phyloP scores from a whole-genome alignment of 208 protist species.

The Acanthamoeba triangularis region DNA sequence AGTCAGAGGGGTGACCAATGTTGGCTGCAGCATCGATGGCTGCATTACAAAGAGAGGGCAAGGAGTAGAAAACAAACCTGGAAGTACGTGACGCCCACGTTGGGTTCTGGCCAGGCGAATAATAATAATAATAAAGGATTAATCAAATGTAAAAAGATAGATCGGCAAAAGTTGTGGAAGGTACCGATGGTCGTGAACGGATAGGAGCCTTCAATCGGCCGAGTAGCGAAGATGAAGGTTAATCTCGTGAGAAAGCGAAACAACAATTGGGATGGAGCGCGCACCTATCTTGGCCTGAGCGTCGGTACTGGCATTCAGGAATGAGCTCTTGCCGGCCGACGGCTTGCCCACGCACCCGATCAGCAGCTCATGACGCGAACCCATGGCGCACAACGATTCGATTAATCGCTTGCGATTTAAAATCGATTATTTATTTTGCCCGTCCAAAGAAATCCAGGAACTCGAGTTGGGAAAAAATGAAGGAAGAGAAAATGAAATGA shows the following conservation, averaged over 20 bases:
- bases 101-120: constrained; percentile 74
- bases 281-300: constrained; percentile 86
- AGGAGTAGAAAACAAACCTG: background rate
- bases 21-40: too few species aligned
- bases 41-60: background rate
- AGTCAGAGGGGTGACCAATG: background rate
- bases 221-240: background rate
- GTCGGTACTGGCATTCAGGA: constrained; percentile 87
- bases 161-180: background rate
- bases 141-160: background rate
- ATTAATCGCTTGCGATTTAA: too few species aligned
- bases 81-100: constrained; percentile 85
- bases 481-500: background rate
- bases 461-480: too few species aligned
- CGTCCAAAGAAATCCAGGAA: too few species aligned
- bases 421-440: background rate
- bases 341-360: constrained; percentile 88
- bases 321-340: constrained; percentile 86
- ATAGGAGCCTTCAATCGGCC: constrained; percentile 77
- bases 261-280: background rate
- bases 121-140: background rate
- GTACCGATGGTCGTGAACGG: constrained; percentile 87
- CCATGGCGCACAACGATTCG: background rate
- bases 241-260: constrained; percentile 1
- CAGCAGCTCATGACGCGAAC: constrained; percentile 61